phyloP scores from a whole-genome alignment of 2,329 filamentous ascomycete species.

The Plenodomus biglobosus region DNA sequence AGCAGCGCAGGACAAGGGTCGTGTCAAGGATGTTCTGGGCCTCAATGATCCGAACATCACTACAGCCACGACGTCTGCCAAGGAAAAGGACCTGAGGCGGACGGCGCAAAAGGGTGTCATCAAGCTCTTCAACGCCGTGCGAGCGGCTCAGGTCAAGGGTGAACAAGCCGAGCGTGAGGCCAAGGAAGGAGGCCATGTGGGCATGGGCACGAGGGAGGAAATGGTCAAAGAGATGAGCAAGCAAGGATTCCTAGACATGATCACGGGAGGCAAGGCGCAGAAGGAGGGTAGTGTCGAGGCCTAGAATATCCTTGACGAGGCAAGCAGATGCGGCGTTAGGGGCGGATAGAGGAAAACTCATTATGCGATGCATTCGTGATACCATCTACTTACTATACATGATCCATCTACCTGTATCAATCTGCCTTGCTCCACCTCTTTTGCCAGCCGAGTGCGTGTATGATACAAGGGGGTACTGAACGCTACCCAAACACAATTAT shows the following conservation, averaged over 20 bases:
- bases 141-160: conserved; percentile 87
- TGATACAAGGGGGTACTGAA: conserved; percentile 10
- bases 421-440: conserved; percentile 9
- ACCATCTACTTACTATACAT: conserved; percentile 17
- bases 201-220: conserved; percentile 77
- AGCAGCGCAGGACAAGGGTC: conserved; percentile 77
- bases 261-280: conserved; percentile 61
- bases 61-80: conserved; percentile 60
- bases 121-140: conserved; percentile 93
- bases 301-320: neutral
- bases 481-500: neutral
- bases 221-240: conserved; percentile 95
- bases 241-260: conserved; percentile 92
- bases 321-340: neutral
- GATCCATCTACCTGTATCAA: neutral
- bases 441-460: conserved; percentile 19
- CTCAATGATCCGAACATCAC: conserved; percentile 54
- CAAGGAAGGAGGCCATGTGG: conserved; percentile 72
- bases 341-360: neutral
- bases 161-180: conserved; percentile 72
- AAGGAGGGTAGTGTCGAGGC: conserved; percentile 27
- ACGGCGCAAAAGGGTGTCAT: conserved; percentile 92
- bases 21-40: conserved; percentile 82
- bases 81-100: conserved; percentile 80
- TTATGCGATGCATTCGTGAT: conserved; percentile 10